Evolutionary conservation across 768 basidiomycete species (phyloP), one percentile per base, ranked within the genome.

Genomic region (Polyporus arcularius): DNA sequence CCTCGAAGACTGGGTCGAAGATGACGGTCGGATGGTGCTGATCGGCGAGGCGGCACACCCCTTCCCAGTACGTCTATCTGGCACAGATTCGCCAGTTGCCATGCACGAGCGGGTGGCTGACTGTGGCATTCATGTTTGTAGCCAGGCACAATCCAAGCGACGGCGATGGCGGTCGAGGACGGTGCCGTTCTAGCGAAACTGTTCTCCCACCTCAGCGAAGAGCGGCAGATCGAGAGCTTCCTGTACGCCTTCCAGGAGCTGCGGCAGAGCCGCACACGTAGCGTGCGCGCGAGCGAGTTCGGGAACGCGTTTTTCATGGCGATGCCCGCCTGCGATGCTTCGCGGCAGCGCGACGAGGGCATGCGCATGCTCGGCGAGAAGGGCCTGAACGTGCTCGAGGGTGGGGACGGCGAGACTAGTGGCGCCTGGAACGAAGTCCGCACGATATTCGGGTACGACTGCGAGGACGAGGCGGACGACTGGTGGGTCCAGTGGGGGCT

Each of bases 31-130:
- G n/a, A 60, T 75, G 1, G 65, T 75, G 7, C 43, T 76, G 18
- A 64, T 76, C 31, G 78, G 78, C 16, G 71, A 74, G 12, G 75
- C 76, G 0, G 76, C 72, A 18, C 78, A 79, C 66, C 72, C 75
- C 2, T 74, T 75, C 61, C 70, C 73, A 1, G 75, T 76, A 55
- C 45, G 71, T 61, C 11, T 28, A 12, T 2, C 7, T 7, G 31
- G 14, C 18, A 16, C 26, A 15, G 4, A 8, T 31, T 28, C 41
- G 14, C 8, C 1, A 9, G 28, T 30, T 18, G 47, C 26, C 21
- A 14, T 30, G n/a, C 26, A 30, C 47, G 7, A 8, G 47, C 47
- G 16, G 26, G 6, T 41, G 39, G 49, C 26, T 38, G 16, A 41
- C 67, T 63, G 32, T 42, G 42, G 50, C 61, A 10, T 66, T 67